Conservation (phyloP, 2,329 filamentous ascomycete species). For the Samsoniella hepiali region DNA sequence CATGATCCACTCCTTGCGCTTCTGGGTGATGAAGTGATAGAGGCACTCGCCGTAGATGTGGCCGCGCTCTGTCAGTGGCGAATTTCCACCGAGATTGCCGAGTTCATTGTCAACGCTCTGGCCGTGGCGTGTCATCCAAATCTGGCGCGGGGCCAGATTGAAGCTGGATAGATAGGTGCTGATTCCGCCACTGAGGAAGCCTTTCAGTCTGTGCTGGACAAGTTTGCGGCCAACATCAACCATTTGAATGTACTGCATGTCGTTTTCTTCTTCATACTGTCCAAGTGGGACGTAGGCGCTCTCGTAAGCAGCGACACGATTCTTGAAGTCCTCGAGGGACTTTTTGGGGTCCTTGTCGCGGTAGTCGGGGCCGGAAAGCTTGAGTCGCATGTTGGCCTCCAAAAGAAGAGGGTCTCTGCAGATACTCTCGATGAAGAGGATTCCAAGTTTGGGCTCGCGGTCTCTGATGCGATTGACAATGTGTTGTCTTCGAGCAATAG, state of each 20-base stretch:
- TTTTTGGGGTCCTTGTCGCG: constrained; percentile 84
- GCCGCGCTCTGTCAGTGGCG: constrained; percentile 76
- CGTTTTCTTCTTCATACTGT: constrained; percentile 82
- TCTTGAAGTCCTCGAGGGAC: constrained; percentile 86
- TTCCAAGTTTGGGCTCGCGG: constrained; percentile 81
- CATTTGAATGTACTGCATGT: constrained; percentile 96
- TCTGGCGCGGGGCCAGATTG: constrained; percentile 90
- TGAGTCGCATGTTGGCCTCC: constrained; percentile 95
- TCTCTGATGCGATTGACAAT: constrained; percentile 80
- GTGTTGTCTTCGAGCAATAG: constrained; percentile 75
- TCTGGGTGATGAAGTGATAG: constrained; percentile 76
- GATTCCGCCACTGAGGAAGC: constrained; percentile 88
- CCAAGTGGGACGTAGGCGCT: constrained; percentile 90
- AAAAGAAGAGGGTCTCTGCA: constrained; percentile 81
- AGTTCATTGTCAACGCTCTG: constrained; percentile 84
- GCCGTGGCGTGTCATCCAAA: constrained; percentile 96
- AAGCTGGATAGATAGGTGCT: constrained; percentile 96
- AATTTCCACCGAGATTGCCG: constrained; percentile 89
- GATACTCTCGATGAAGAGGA: constrained; percentile 92
- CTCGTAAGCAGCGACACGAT: constrained; percentile 87
- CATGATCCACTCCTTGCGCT: constrained; percentile 77
- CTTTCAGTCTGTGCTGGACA: constrained; percentile 82
- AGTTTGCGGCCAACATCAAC: constrained; percentile 95
- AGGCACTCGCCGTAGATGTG: constrained; percentile 75
- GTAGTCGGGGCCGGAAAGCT: constrained; percentile 94